Evolutionary conservation across 768 basidiomycete species (phyloP).

Genomic region (Hygrocybe punicea): DNA sequence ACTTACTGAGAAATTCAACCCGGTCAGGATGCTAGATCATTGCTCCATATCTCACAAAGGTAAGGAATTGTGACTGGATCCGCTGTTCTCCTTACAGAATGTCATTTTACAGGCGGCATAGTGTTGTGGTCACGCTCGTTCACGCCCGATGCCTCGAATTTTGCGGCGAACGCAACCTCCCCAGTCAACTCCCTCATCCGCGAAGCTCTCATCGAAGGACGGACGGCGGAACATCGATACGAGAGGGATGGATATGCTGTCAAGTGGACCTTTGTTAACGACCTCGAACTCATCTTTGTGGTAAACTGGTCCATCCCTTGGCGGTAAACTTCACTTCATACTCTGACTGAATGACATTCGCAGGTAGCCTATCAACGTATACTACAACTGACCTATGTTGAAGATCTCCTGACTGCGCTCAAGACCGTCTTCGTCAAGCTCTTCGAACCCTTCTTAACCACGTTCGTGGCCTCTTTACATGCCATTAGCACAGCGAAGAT

Average conservation of each 20-base stretch:
- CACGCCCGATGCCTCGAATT: slow-evolving; percentile 75
- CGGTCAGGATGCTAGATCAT: slow-evolving; percentile 76
- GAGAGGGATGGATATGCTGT: slow-evolving; percentile 94
- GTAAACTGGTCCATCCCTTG: slow-evolving; percentile 44
- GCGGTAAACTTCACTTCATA: background rate
- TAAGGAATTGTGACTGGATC: slow-evolving; percentile 23
- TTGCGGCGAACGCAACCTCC: slow-evolving; percentile 67
- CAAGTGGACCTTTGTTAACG: slow-evolving; percentile 93
- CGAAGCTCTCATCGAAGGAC: slow-evolving; percentile 89
- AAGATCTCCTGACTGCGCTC: slow-evolving; percentile 76
- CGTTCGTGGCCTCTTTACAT: slow-evolving; percentile 82
- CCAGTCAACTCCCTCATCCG: slow-evolving; percentile 87
- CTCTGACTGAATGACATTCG: background rate
- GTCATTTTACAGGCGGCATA: slow-evolving; percentile 63
- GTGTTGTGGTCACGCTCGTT: slow-evolving; percentile 95
- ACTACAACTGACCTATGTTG: slow-evolving; percentile 89
- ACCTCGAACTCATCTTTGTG: slow-evolving; percentile 94
- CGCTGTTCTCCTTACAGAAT: background rate
- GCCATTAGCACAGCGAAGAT: slow-evolving; percentile 50
- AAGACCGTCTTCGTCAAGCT: slow-evolving; percentile 84
- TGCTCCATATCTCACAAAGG: slow-evolving; percentile 95
- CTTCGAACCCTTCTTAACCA: slow-evolving; percentile 77
- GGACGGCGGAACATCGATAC: slow-evolving; percentile 75
- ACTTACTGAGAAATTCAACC: too few species aligned
- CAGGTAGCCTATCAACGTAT: slow-evolving; percentile 97